phyloP scores from a whole-genome alignment of 768 basidiomycete species.

The Calocera cornea region DNA sequence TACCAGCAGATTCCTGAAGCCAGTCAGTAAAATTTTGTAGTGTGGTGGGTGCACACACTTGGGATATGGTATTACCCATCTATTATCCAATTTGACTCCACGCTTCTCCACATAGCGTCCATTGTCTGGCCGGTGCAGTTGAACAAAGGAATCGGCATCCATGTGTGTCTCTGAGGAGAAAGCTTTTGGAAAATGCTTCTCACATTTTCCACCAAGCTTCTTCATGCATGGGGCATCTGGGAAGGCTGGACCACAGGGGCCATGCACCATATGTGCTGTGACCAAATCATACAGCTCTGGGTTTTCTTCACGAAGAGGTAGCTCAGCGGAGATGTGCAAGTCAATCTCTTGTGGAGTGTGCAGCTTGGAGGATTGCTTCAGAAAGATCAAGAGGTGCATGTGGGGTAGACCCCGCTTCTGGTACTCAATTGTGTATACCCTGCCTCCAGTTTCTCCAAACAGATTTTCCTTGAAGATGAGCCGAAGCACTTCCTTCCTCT shows the following conservation, averaged over 20 bases:
- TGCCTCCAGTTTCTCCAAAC: constrained; percentile 32
- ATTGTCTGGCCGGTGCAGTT: constrained; percentile 27
- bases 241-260: constrained; percentile 31
- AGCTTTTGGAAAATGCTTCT: constrained; percentile 33
- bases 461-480: constrained; percentile 27
- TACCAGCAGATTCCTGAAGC: no score
- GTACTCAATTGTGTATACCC: constrained; percentile 43
- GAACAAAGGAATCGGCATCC: constrained; percentile 31
- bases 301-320: constrained; percentile 30
- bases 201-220: constrained; percentile 30
- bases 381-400: constrained; percentile 37
- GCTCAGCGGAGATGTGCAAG: constrained; percentile 28
- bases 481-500: constrained; percentile 27
- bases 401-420: constrained; percentile 46
- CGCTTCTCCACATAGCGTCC: constrained; percentile 20
- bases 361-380: constrained; percentile 26
- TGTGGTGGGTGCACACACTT: no score
- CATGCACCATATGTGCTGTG: constrained; percentile 36
- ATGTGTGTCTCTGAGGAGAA: constrained; percentile 27
- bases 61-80: constrained; percentile 31
- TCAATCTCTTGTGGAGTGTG: constrained; percentile 28
- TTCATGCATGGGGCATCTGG: constrained; percentile 30
- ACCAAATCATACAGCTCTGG: constrained; percentile 32
- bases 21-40: no score
- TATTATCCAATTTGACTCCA: constrained; percentile 24